Evolutionary conservation across 2,329 filamentous ascomycete genomes (phyloP), one percentile per base, ranked within the genome.

Genomic region (Trichoderma harzianum): DNA sequence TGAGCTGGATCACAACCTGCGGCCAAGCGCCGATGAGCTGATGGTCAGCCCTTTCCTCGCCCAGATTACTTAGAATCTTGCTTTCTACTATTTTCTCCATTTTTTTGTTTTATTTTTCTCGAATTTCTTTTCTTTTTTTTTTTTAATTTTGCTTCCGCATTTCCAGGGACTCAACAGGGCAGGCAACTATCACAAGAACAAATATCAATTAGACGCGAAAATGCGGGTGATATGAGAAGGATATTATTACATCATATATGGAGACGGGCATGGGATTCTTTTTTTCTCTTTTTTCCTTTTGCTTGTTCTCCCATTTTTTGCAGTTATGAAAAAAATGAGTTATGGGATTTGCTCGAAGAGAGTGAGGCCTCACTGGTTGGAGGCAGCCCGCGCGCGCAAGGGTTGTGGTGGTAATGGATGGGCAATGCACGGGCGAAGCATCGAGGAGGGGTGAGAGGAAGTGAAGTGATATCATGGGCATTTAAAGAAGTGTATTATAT

Each of bases 1-100:
- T 83, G 94, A 98, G 85, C 91, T 98, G 78, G 95, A 99, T 78
- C 93, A 97, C 82, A 94, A 97, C 81, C 91, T 93, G 84, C 88
- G 96, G 75, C 96, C 96, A 4, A 97, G 91, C 77, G 96, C 96
- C 14, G 95, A 98, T 78, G 95, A 98, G 78, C 84, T 99, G 76
- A 89, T 97, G 82, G 87, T 91, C 70, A 95, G 92, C 82, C 88
- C 90, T 43, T 98, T 98, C 84, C 85, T 97, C 80, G 89, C 90
- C 71, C 91, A 92, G 72, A 92, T 92, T 79, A 89, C 89, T 2
- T 81, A 74, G 73, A 7, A 39, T 21, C 30, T 32, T 18, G 10
- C 18, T 51, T 58, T 58, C 18, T 14, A 8, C 16, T 60, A 18
- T n/a, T 36, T 47, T 6, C n/a, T 51, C 11, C 16, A 5, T 21